Evolutionary conservation across 371 early-diverging fungal genomes (phyloP), one percentile per base, ranked within the genome.

Genomic region (Lichtheimia corymbifera): DNA sequence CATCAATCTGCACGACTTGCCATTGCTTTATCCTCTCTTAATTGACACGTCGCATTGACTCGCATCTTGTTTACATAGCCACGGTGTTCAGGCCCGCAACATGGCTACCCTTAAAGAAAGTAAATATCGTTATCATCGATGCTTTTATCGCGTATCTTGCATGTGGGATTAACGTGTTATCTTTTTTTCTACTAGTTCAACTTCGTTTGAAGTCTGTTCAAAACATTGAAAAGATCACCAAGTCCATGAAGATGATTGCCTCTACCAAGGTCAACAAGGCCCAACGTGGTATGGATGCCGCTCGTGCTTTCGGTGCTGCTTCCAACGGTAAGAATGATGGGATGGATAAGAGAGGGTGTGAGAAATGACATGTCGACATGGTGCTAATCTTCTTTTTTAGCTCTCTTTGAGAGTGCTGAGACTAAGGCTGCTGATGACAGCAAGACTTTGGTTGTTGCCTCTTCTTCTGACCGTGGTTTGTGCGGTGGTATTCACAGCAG

Each of bases 211-310:
- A 97, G 88, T 94, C 98, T 66, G 90, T 98, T 66, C 86, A 89
- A 70, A 97, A 95, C 90, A 98, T 97, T 82, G 94, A 91, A 73
- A 98, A 98, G 87, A 97, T 98, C 80, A 98, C 99, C 61, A 96
- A 97, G 83, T 98, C 98, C 61, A 97, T 97, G 97, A 98, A 98
- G 88, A 97, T 98, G 97, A 98, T 98, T 97, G 98, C 99, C 61
- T 96, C 98, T 50, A 98, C 98, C 82, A 98, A 98, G 88, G 91
- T 97, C 74, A 76, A 82, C 71, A 92, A 93, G 82, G 97, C 99
- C 49, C 97, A 97, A 85, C 88, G 90, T 66, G 83, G 84, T 72
- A 97, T 98, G 98, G 93, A 95, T 71, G 74, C 83, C 60, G 97
- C 97, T 43, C 93, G 97, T 66, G 74, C 76, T 51, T 95, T 92